phyloP scores from a whole-genome alignment of 257 asterid species.

The Capsicum chinense region DNA sequence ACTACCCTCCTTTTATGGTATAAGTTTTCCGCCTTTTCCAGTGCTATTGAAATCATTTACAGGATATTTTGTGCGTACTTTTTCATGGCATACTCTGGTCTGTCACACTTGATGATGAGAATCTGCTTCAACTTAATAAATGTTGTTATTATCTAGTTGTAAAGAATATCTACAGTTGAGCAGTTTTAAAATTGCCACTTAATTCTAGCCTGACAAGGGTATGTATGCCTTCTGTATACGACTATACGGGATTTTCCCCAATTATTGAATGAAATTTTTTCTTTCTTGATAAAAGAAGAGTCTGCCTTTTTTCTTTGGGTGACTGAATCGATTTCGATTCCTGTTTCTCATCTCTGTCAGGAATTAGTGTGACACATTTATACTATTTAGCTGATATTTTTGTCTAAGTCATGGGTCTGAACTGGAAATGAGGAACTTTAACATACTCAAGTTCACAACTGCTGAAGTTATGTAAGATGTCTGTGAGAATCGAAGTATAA shows the following conservation, averaged over 20 bases:
- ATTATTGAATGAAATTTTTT: neutral
- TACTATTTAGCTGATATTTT: neutral
- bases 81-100: neutral
- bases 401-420: constrained; percentile 4
- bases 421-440: constrained; percentile 1
- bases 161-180: neutral
- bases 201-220: neutral
- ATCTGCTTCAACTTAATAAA: constrained; percentile 16
- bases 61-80: neutral
- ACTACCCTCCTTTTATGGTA: constrained; percentile 85
- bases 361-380: neutral
- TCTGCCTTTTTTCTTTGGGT: neutral
- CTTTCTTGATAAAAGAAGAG: neutral
- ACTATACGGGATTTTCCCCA: neutral
- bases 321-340: neutral
- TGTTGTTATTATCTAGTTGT: neutral
- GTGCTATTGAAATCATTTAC: constrained; percentile 16
- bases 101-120: neutral
- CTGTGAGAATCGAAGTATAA: constrained; percentile 6
- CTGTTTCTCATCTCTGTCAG: neutral
- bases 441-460: neutral
- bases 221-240: neutral
- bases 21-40: constrained; percentile 27
- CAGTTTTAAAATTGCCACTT: neutral
- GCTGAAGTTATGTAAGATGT: neutral